phyloP scores from a whole-genome alignment of 2,329 filamentous ascomycete genomes.

The Xylariales sp. region DNA sequence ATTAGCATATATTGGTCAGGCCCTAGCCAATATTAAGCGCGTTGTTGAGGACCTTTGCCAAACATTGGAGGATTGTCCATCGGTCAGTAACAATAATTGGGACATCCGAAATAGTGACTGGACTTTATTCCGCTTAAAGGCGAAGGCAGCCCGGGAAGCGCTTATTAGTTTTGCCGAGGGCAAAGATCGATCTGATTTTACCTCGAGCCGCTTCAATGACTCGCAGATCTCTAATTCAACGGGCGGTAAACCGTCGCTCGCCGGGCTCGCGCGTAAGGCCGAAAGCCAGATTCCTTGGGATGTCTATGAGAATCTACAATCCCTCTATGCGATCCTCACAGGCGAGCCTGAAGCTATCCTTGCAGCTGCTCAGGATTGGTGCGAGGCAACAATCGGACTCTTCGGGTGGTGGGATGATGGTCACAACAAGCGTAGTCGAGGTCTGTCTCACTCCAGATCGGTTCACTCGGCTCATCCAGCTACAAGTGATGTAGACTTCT shows the following conservation, averaged over 20 bases:
- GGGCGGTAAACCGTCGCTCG: conserved; percentile 63
- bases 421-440: conserved; percentile 55
- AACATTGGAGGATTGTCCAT: conserved; percentile 79
- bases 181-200: conserved; percentile 60
- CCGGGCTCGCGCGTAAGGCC: conserved; percentile 78
- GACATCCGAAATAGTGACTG: conserved; percentile 84
- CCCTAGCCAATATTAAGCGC: conserved; percentile 81
- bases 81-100: conserved; percentile 75
- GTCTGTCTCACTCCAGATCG: conserved; percentile 52
- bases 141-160: conserved; percentile 74
- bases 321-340: conserved; percentile 82
- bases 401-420: conserved; percentile 93
- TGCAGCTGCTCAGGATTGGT: conserved; percentile 86
- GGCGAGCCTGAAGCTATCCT: conserved; percentile 82
- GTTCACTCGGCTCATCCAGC: conserved; percentile 55
- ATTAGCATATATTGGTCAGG: conserved; percentile 76
- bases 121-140: conserved; percentile 83
- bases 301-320: conserved; percentile 85
- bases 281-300: conserved; percentile 90
- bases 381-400: conserved; percentile 85
- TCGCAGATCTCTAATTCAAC: conserved; percentile 52
- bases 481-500: conserved; percentile 73
- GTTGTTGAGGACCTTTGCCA: conserved; percentile 76
- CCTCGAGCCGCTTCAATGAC: conserved; percentile 49
- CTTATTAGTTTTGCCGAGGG: conserved; percentile 85